phyloP scores from a whole-genome alignment of 2,329 filamentous ascomycete genomes.

The Knufia fluminis region DNA sequence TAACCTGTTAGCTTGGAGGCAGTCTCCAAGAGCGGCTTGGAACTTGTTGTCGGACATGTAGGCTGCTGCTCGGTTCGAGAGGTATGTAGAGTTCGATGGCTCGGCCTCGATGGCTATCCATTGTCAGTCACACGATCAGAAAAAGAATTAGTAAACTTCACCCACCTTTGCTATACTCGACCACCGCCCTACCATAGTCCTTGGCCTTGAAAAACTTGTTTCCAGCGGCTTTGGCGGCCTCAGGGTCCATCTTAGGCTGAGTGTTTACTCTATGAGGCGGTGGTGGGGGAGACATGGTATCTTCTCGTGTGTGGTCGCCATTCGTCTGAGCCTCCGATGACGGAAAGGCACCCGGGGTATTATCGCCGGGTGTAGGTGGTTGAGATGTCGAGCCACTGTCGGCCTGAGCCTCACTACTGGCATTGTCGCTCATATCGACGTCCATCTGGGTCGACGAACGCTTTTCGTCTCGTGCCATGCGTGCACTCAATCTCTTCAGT shows the following conservation, averaged over 20 bases:
- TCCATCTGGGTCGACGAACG: conserved; percentile 61
- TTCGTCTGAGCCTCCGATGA: conserved; percentile 19
- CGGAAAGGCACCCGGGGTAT: conserved; percentile 19
- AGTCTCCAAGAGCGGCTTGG: conserved; percentile 74
- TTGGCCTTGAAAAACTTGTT: conserved; percentile 97
- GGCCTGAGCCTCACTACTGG: conserved; percentile 11
- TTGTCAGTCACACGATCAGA: conserved; percentile 11
- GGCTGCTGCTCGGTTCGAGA: conserved; percentile 90
- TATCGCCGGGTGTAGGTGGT: conserved; percentile 16
- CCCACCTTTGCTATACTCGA: conserved; percentile 88
- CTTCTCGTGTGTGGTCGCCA: conserved; percentile 26
- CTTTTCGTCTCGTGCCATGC: conserved; percentile 36
- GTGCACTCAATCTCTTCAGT: conserved; percentile 62
- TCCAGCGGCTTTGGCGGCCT: conserved; percentile 81
- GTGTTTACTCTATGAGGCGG: conserved; percentile 39
- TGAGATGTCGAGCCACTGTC: conserved; percentile 13
- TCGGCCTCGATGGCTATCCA: conserved; percentile 72
- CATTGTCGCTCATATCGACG: conserved; percentile 43
- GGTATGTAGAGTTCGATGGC: conserved; percentile 76
- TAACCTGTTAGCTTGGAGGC: conserved; percentile 67
- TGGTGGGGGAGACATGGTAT: conserved; percentile 35
- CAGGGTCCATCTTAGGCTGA: conserved; percentile 60
- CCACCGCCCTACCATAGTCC: conserved; percentile 77
- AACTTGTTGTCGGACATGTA: conserved; percentile 82
- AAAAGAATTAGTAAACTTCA: conserved; percentile 4